phyloP scores from a whole-genome alignment of 768 basidiomycete genomes.

The Trametes sanguinea region DNA sequence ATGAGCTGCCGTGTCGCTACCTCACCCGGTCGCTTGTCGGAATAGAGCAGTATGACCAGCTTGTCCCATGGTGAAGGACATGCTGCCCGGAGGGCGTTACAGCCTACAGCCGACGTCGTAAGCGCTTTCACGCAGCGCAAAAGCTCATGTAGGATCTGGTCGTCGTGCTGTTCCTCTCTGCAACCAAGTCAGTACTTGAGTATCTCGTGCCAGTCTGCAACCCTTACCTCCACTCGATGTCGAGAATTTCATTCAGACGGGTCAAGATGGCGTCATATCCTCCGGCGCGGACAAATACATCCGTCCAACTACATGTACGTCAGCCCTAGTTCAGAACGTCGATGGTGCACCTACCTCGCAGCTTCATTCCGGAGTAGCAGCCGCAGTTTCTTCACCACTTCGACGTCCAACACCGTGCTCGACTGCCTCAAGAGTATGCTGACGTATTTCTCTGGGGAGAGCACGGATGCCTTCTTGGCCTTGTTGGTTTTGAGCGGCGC shows the following conservation, averaged over 20 bases:
- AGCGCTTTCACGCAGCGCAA: conserved; percentile 93
- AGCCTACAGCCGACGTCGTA: conserved; percentile 86
- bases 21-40: conserved; percentile 98
- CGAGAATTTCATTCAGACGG: conserved; percentile 85
- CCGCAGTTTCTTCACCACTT: conserved; percentile 83
- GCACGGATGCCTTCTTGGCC: conserved; percentile 44
- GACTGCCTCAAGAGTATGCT: conserved; percentile 66
- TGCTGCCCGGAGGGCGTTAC: conserved; percentile 84
- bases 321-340: neutral
- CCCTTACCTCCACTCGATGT: conserved; percentile 91
- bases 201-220: neutral
- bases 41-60: conserved; percentile 82
- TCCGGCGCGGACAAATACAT: conserved; percentile 78
- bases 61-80: conserved; percentile 88
- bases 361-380: conserved; percentile 88
- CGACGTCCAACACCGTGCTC: conserved; percentile 79
- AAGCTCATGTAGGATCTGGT: conserved; percentile 89
- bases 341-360: conserved; percentile 57
- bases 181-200: neutral
- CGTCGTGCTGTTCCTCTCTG: conserved; percentile 98
- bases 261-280: conserved; percentile 86
- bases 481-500: conserved; percentile 41
- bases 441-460: conserved; percentile 67
- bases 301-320: conserved; percentile 70
- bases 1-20: conserved; percentile 88